Evolutionary conservation across 495 filamentous ascomycete genomes (phyloP).

Genomic region (Podospora didyma): DNA sequence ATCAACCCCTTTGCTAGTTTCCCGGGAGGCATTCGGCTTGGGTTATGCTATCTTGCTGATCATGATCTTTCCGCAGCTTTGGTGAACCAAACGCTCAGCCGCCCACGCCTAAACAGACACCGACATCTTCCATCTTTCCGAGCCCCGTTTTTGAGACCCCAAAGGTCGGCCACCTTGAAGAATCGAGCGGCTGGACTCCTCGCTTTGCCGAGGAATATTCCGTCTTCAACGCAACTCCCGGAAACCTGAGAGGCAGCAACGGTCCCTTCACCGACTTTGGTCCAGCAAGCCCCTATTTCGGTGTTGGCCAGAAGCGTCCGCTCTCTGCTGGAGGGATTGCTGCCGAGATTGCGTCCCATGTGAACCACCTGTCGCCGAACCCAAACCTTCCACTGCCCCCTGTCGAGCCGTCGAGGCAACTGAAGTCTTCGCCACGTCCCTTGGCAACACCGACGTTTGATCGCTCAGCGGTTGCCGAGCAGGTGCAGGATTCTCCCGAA

Average conservation of each 20-base stretch:
- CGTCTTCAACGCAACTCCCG: slow-evolving; percentile 53
- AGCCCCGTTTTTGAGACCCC: slow-evolving; percentile 65
- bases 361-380: slow-evolving; percentile 54
- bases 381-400: slow-evolving; percentile 49
- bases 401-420: slow-evolving; percentile 53
- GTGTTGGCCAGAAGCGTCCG: slow-evolving; percentile 33
- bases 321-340: slow-evolving; percentile 37
- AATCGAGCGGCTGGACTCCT: slow-evolving; percentile 49
- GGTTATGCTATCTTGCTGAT: slow-evolving; percentile 16
- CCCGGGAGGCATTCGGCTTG: too few relatives aligned
- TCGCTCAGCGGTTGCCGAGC: slow-evolving; percentile 19
- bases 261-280: slow-evolving; percentile 38
- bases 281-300: slow-evolving; percentile 26
- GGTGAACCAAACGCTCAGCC: slow-evolving; percentile 74
- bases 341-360: slow-evolving; percentile 51
- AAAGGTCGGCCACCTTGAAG: slow-evolving; percentile 48
- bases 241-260: slow-evolving; percentile 42
- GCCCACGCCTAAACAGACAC: slow-evolving; percentile 72
- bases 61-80: slow-evolving; percentile 52
- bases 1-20: background rate
- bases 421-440: slow-evolving; percentile 53
- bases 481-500: slow-evolving; percentile 18
- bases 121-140: slow-evolving; percentile 60
- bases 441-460: slow-evolving; percentile 33
- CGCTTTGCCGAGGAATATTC: slow-evolving; percentile 56